Base-by-base conservation (phyloP, 106 monocot species). In the Dendrobium nobile region DNA sequence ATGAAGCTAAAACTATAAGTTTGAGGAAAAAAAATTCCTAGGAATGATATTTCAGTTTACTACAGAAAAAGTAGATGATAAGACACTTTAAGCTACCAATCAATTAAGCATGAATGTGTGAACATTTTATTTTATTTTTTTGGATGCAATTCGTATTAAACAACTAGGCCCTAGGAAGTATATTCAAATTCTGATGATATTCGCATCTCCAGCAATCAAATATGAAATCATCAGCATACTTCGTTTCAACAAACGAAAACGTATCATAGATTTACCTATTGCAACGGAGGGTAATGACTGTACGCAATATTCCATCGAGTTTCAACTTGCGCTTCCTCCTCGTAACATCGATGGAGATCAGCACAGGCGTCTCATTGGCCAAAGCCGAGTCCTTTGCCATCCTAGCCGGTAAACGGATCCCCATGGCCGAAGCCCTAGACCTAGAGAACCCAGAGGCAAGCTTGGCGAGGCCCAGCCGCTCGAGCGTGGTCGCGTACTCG, bases 241-340 rank as follows among this genome's bases (percentile, higher is more conserved):
- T 22, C 3, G 7, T 64, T 64, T 24, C 61, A 64, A 64, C 64
- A 8, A n/a, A 26, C 24, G 22, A 64, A 6, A 64, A 24, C 24
- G 24, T 64, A 64, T 22, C 5, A 64, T 22, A 8, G 64, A n/a
- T 26, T 37, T 37, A 94, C 98, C 95, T 87, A 79, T 91, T 87
- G 86, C 98, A 99, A 3, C 87, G 89, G 41, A 95, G 95, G 11
- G 91, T 89, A 83, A 99, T 90, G 41, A 99, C 98, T 2, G 98
- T 99, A 45, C 98, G 83, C 16, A 99, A 70, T 73, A 99, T 91
- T 20, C 95, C 98, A 79, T 99, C 98, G 10, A 99, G 91, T 89
- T 87, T 88, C 77, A 95, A 75, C 85, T 88, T 83, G 45, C 95
- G 79, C 86, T 84, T 92, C 87, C 87, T 90, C 87, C 92, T 87